phyloP scores from a whole-genome alignment of 768 basidiomycete genomes.

The Mycena leptocephala region DNA sequence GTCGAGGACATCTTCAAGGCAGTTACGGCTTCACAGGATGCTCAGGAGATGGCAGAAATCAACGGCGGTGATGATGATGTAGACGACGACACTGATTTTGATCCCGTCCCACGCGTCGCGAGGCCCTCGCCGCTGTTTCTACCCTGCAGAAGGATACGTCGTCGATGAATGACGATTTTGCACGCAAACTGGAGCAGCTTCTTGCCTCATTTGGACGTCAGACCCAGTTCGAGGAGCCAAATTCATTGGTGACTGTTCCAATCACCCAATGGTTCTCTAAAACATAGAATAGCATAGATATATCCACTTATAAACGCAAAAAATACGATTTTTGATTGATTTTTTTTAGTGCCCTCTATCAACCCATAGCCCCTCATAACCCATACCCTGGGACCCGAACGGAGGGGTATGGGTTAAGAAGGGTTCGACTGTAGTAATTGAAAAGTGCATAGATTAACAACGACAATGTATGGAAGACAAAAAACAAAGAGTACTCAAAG shows the following conservation, averaged over 20 bases:
- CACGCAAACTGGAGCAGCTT: slow-evolving; percentile 40
- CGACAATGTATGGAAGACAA: too few species aligned
- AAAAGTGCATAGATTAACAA: too few species aligned
- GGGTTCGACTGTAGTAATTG: too few species aligned
- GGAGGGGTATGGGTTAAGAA: too few species aligned
- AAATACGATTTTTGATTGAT: too few species aligned
- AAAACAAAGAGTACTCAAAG: too few species aligned
- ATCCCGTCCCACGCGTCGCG: slow-evolving; percentile 34
- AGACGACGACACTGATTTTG: slow-evolving; percentile 20
- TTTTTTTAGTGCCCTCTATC: too few species aligned
- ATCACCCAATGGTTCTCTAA: neutral
- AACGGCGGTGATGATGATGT: slow-evolving; percentile 48
- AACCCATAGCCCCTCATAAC: too few species aligned
- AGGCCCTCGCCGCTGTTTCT: slow-evolving; percentile 39
- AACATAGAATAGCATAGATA: too few species aligned
- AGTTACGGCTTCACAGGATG: neutral
- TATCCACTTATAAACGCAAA: too few species aligned
- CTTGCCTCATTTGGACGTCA: slow-evolving; percentile 41
- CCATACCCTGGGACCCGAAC: too few species aligned
- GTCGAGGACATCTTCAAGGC: slow-evolving; percentile 19
- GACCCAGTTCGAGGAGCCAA: slow-evolving; percentile 32
- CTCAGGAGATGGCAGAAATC: neutral
- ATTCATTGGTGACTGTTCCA: neutral
- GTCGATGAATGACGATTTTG: slow-evolving; percentile 40
- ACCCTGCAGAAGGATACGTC: slow-evolving; percentile 38